phyloP scores from a whole-genome alignment of 257 asterid species.

The Leptodermis oblonga region DNA sequence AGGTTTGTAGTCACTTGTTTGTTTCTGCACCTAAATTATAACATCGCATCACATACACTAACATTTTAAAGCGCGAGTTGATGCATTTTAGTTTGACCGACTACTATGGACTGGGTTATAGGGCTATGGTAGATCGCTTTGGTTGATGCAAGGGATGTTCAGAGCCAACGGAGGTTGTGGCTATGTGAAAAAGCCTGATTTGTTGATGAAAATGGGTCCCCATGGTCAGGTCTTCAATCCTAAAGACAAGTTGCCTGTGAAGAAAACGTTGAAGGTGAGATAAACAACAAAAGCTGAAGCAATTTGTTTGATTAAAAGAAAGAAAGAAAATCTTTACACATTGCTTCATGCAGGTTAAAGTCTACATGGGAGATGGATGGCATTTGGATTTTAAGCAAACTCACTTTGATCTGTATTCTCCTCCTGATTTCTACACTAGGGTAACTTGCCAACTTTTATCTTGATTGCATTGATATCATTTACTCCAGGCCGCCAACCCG shows the following conservation, averaged over 20 bases:
- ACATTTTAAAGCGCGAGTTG: background rate
- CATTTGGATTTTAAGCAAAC: constrained; percentile 85
- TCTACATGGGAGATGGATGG: constrained; percentile 95
- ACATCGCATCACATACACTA: too few relatives aligned
- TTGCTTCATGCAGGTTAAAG: constrained; percentile 51
- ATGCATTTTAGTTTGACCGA: constrained; percentile 5
- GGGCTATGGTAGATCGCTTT: constrained; percentile 83
- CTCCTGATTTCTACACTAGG: constrained; percentile 86
- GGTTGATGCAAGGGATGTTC: constrained; percentile 92
- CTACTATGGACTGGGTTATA: constrained; percentile 12
- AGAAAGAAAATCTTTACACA: background rate
- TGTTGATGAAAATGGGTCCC: constrained; percentile 48
- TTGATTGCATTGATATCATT: too few relatives aligned
- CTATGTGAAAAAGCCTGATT: constrained; percentile 72
- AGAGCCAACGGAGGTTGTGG: constrained; percentile 80
- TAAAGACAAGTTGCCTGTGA: constrained; percentile 40
- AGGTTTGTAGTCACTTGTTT: constrained; percentile 34
- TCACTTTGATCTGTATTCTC: constrained; percentile 78
- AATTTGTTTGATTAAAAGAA: constrained; percentile 7
- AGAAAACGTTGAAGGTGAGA: constrained; percentile 62
- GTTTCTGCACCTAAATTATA: background rate
- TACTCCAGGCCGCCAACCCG: too few relatives aligned
- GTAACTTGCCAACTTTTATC: constrained; percentile 34
- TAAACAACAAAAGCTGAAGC: background rate
- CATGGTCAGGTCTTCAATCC: constrained; percentile 48